Conservation (phyloP, 306 rosid species). For the Corylus avellana region DNA sequence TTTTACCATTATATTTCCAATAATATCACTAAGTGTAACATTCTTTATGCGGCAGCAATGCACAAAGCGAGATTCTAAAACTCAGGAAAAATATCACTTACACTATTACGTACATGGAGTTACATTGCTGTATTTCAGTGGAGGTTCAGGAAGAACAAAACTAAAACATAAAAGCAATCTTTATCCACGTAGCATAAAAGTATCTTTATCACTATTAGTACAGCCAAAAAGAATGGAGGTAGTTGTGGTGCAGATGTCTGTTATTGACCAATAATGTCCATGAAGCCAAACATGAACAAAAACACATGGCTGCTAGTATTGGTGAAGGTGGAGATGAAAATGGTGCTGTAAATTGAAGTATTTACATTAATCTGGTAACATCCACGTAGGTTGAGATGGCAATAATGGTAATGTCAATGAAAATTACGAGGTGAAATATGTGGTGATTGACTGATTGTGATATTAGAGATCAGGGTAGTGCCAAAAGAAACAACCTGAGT, state of each 20-base stretch:
- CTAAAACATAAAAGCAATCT: neutral
- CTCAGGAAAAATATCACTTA: neutral
- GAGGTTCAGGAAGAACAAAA: neutral
- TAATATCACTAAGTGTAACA: neutral
- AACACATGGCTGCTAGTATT: neutral
- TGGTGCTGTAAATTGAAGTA: neutral
- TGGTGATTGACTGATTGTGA: neutral
- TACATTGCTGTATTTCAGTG: neutral
- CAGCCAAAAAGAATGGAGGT: neutral
- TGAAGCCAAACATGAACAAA: neutral
- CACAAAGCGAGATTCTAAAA: neutral
- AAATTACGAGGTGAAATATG: neutral
- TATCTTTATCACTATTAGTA: neutral
- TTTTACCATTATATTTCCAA: neutral
- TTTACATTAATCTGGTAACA: neutral
- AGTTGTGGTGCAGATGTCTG: neutral
- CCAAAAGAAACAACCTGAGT: conserved; percentile 3
- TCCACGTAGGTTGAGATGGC: neutral
- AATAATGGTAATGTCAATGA: neutral
- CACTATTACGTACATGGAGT: neutral
- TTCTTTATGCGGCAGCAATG: neutral
- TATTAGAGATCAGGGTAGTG: neutral
- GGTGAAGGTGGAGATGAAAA: neutral
- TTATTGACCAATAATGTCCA: neutral
- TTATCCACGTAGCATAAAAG: conserved; percentile 1